Conservation (phyloP, 495 filamentous ascomycete genomes). For the Aspergillus ostianus region DNA sequence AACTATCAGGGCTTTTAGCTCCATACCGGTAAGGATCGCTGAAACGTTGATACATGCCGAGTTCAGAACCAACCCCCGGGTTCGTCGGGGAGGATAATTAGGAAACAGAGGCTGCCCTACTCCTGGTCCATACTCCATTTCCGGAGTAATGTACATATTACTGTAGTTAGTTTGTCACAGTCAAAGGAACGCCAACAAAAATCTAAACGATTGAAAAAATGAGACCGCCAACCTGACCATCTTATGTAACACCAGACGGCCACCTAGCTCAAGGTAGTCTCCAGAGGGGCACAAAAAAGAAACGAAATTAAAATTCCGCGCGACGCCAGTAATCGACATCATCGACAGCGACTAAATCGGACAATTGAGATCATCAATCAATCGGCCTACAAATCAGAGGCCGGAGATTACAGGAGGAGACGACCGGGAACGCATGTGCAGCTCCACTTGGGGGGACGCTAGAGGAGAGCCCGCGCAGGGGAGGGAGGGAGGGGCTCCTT, state of each 20-base stretch:
- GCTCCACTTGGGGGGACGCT: slow-evolving; percentile 11
- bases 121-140: neutral
- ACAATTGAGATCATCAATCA: slow-evolving; percentile 31
- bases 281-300: neutral
- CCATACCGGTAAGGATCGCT: too few species aligned
- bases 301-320: neutral
- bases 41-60: too few species aligned
- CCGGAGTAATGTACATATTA: neutral
- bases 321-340: slow-evolving; percentile 20
- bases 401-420: slow-evolving; percentile 26
- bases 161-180: neutral
- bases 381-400: slow-evolving; percentile 28
- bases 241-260: too few species aligned
- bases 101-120: neutral
- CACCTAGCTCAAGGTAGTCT: too few species aligned
- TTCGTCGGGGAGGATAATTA: neutral
- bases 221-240: neutral
- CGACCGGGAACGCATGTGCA: slow-evolving; percentile 25
- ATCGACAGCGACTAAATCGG: slow-evolving; percentile 22
- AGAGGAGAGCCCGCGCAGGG: slow-evolving; percentile 6
- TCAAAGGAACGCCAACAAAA: neutral
- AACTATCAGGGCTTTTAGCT: too few species aligned
- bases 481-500: slow-evolving; percentile 3
- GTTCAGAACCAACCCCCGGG: neutral
- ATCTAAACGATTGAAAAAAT: neutral